Evolutionary conservation across 768 basidiomycete genomes (phyloP), one percentile per base, ranked within the genome.

Genomic region (Boletus pseudopeckii): DNA sequence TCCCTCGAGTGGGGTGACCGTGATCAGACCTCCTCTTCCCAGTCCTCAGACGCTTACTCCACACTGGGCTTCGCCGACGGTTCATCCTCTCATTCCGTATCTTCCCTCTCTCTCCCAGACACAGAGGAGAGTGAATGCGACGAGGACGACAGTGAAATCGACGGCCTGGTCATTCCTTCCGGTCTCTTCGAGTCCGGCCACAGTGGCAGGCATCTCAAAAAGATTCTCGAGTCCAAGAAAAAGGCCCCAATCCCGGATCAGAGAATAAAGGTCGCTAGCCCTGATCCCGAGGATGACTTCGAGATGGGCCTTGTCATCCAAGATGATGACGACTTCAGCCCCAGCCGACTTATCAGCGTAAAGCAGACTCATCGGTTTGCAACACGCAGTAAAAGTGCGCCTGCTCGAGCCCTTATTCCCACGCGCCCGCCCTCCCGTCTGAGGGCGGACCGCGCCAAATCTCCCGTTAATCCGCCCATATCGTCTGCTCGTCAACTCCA

Each of bases 11-110:
- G 90, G 88, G 80, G 86, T 30, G 90, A 92, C 72, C 88, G 82
- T 66, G 88, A 92, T 63, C 82, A 88, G 42, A 88, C 90, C 2
- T 83, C 80, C 5, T 90, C 89, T 7, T 90, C 89, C 14, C 88
- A 89, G 64, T 92, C 90, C n/a, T 92, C 90, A 22, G 91, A 92
- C 67, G 82, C 88, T 9, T 91, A 89, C 62, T 91, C 90, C 38
- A 80, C 84, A 20, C 79, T 92, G 34, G 86, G 89, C 46, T 86
- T 92, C 58, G 82, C 83, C 39, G 84, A 85, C 58, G 80, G 79
- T 18, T 86, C 83, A 3, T 90, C 88, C 13, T 88, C 87, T 26
- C 85, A 83, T 54, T 88, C 86, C 37, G 80, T 80, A 0, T 82
- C 83, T 3, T 87, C 86, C 9, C 48, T 72, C 41, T 86, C 84